Conservation (phyloP, 2,329 filamentous ascomycete genomes). For the Xylaria sp. region DNA sequence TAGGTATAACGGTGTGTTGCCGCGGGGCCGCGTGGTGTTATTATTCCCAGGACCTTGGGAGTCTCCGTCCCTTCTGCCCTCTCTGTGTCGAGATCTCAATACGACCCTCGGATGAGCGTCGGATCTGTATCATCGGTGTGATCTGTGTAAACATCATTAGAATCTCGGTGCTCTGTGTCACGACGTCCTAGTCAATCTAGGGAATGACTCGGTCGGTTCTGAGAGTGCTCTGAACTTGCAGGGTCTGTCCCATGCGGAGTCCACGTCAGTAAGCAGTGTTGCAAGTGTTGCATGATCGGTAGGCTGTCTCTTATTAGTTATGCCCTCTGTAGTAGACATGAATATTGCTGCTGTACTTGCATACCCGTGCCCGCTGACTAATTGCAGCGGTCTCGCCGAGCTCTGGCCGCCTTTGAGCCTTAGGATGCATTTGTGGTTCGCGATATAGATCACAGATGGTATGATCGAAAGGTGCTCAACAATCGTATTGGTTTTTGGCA, state of each 20-base stretch:
- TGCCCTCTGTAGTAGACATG: background rate
- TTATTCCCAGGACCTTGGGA: slow-evolving; percentile 20
- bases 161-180: slow-evolving; percentile 11
- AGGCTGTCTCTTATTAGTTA: background rate
- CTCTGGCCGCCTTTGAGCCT: no score
- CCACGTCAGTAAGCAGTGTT: background rate
- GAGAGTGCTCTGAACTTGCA: background rate
- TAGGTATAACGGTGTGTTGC: background rate
- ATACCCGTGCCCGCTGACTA: background rate
- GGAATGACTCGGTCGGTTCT: slow-evolving; percentile 7
- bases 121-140: slow-evolving; percentile 13
- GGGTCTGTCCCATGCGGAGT: background rate
- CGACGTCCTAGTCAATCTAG: slow-evolving; percentile 7
- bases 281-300: slow-evolving; percentile 23
- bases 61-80: slow-evolving; percentile 1
- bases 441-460: no score
- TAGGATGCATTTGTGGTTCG: no score
- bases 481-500: no score
- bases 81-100: slow-evolving; percentile 3
- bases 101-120: background rate
- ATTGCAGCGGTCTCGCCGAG: background rate
- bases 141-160: background rate
- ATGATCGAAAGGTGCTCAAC: no score
- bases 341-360: slow-evolving; percentile 5
- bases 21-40: slow-evolving; percentile 11